Percentiles rank a stretch among this genome's conserved stretches.
Conservation (phyloP, 2,329 filamentous ascomycete genomes). For the Stagonosporopsis tanaceti region DNA sequence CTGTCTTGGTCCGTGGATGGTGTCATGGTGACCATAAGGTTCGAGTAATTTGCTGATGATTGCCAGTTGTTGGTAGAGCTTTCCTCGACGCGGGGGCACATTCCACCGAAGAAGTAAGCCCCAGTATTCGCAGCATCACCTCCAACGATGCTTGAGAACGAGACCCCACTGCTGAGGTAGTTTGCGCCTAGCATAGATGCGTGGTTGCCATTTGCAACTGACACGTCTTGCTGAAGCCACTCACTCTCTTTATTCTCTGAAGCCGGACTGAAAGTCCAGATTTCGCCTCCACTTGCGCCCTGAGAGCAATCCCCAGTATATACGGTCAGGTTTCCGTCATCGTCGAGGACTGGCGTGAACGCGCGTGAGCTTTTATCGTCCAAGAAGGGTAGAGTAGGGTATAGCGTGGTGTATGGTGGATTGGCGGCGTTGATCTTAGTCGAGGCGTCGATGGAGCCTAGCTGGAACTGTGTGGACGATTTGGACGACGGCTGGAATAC, state of each 20-base stretch:
- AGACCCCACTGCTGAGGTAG: slow-evolving; percentile 67
- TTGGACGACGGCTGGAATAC: slow-evolving; percentile 68
- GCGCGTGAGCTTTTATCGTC: slow-evolving; percentile 59
- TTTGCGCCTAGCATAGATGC: slow-evolving; percentile 57
- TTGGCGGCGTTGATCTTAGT: slow-evolving; percentile 60
- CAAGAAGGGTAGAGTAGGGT: slow-evolving; percentile 70
- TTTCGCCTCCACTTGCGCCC: slow-evolving; percentile 57
- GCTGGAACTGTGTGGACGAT: slow-evolving; percentile 58
- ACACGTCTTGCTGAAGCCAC: slow-evolving; percentile 60
- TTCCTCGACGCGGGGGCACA: slow-evolving; percentile 69
- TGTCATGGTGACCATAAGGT: slow-evolving; percentile 75
- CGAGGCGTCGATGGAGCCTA: slow-evolving; percentile 73
- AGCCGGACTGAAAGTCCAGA: slow-evolving; percentile 73
- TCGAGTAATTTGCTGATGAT: slow-evolving; percentile 77
- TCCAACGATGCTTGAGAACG: slow-evolving; percentile 70
- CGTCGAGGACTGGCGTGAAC: slow-evolving; percentile 73
- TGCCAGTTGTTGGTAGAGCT: slow-evolving; percentile 62
- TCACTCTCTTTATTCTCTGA: slow-evolving; percentile 55
- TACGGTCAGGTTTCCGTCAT: slow-evolving; percentile 74
- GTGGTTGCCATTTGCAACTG: slow-evolving; percentile 45
- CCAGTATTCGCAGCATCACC: slow-evolving; percentile 62
- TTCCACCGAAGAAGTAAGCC: slow-evolving; percentile 85
- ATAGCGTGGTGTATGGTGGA: slow-evolving; percentile 57
- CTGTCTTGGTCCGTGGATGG: slow-evolving; percentile 52
- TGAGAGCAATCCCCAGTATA: slow-evolving; percentile 76